Evolutionary conservation across 2,329 filamentous ascomycete genomes (phyloP).

Genomic region (Gnomoniopsis sp.): DNA sequence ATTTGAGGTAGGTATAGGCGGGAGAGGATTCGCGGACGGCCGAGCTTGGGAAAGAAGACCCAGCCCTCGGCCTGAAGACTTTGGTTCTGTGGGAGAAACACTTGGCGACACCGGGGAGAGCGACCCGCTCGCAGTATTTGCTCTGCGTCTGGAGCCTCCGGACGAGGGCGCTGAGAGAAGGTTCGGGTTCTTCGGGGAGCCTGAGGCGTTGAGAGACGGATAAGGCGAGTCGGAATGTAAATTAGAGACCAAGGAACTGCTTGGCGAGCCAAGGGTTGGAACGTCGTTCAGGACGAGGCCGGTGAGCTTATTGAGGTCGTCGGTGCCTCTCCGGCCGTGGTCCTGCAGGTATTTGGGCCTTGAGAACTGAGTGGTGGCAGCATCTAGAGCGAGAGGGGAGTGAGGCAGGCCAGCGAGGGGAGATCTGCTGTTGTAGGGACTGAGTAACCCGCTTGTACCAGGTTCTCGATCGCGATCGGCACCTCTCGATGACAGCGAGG

Average conservation of each 20-base stretch:
- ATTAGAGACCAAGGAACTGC: conserved; percentile 18
- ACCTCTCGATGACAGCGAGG: conserved; percentile 17
- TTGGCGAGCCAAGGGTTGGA: conserved; percentile 14
- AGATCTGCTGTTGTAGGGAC: conserved; percentile 18
- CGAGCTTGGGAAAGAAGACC: background rate
- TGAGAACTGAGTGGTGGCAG: conserved; percentile 9
- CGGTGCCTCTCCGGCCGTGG: conserved; percentile 10
- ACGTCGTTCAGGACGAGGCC: conserved; percentile 23
- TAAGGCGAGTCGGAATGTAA: conserved; percentile 16
- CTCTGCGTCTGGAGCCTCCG: conserved; percentile 11
- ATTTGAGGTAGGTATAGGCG: background rate
- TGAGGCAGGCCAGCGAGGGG: conserved; percentile 18
- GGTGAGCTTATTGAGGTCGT: conserved; percentile 18
- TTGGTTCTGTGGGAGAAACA: conserved; percentile 13
- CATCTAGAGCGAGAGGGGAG: conserved; percentile 15
- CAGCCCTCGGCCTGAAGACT: background rate
- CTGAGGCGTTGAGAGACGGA: conserved; percentile 9
- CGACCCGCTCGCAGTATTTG: conserved; percentile 18
- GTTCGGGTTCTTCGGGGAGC: background rate
- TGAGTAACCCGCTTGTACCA: conserved; percentile 16
- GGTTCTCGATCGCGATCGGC: conserved; percentile 16
- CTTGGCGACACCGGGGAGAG: conserved; percentile 14
- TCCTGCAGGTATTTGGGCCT: conserved; percentile 13
- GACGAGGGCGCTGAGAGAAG: conserved; percentile 13
- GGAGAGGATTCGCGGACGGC: background rate